A percentile compares a stretch with the other conserved stretches of the same genome.
These are phyloP conservation scores for Colletotrichum lindemuthianum DNA, from an alignment of 2,329 filamentous ascomycete species.

Conservation along the genomic window DNA sequence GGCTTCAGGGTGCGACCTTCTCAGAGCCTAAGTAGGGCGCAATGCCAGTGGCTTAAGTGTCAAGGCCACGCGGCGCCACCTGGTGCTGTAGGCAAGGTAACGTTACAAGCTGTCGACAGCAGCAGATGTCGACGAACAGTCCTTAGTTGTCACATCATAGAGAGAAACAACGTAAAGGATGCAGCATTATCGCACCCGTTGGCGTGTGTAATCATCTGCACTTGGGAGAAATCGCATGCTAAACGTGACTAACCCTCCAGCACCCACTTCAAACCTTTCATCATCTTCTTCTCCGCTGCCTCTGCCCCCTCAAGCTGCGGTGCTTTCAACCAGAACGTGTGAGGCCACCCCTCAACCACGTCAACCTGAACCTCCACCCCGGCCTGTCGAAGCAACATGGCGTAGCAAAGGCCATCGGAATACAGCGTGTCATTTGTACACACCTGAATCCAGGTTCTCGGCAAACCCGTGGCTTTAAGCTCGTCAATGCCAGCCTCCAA, in stretches of 20 bases:
- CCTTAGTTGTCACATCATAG: too few species aligned
- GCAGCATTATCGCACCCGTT: too few species aligned
- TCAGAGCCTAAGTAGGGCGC: too few species aligned
- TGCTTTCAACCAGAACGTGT: conserved; percentile 63
- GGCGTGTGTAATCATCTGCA: too few species aligned
- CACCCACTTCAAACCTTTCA: conserved; percentile 54
- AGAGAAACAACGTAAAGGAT: too few species aligned
- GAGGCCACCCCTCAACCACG: conserved; percentile 58
- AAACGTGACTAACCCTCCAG: conserved; percentile 25
- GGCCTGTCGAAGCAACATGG: conserved; percentile 50
- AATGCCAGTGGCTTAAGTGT: too few species aligned
- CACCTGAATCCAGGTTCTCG: conserved; percentile 59
- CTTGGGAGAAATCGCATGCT: too few species aligned
- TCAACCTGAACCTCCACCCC: conserved; percentile 53
- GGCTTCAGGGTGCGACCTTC: too few species aligned
- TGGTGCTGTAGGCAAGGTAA: too few species aligned
- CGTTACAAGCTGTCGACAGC: too few species aligned
- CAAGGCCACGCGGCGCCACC: too few species aligned
- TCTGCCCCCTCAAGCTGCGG: conserved; percentile 53
- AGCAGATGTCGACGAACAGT: too few species aligned
- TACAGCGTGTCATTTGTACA: conserved; percentile 62
- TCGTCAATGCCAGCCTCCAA: conserved; percentile 48
- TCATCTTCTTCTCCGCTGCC: conserved; percentile 53
- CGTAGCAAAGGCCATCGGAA: conserved; percentile 62
- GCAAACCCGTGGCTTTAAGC: conserved; percentile 46